Evolutionary conservation across 148 eudicot species (phyloP).

Genomic region (Drosera capensis): DNA sequence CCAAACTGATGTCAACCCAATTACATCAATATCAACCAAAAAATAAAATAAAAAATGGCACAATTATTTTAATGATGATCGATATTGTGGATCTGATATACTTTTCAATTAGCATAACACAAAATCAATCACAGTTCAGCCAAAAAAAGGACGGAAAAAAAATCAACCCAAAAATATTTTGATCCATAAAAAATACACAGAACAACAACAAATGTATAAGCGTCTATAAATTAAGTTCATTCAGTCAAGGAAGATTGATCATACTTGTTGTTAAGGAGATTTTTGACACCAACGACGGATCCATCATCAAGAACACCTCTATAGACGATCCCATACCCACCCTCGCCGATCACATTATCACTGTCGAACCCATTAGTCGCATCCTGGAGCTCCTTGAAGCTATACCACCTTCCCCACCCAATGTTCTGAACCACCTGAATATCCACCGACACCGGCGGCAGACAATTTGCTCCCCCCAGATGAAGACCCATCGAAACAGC

Average conservation of each 20-base stretch:
- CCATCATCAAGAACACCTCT: constrained; percentile 71
- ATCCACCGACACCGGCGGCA: constrained; percentile 21
- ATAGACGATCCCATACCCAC: constrained; percentile 82
- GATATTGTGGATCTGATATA: too few species aligned
- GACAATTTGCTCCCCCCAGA: constrained; percentile 32
- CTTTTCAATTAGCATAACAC: too few species aligned
- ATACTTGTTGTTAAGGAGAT: constrained; percentile 71
- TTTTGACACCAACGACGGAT: constrained; percentile 73
- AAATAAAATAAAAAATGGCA: too few species aligned
- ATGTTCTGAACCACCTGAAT: constrained; percentile 26
- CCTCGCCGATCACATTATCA: constrained; percentile 78
- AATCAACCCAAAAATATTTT: too few species aligned
- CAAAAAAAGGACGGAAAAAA: too few species aligned
- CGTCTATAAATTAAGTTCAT: background rate
- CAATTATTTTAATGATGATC: too few species aligned
- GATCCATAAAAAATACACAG: background rate
- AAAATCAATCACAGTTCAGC: too few species aligned
- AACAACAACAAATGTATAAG: background rate
- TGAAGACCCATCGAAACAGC: constrained; percentile 31
- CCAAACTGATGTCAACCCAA: too few species aligned
- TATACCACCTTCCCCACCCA: constrained; percentile 91
- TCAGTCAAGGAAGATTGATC: constrained; percentile 9
- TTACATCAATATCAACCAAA: too few species aligned
- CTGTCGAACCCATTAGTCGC: constrained; percentile 57
- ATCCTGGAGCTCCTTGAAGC: constrained; percentile 54